Conservation (phyloP, 805 yeast genomes). For the Vanderwaltozyma verrucispora region DNA sequence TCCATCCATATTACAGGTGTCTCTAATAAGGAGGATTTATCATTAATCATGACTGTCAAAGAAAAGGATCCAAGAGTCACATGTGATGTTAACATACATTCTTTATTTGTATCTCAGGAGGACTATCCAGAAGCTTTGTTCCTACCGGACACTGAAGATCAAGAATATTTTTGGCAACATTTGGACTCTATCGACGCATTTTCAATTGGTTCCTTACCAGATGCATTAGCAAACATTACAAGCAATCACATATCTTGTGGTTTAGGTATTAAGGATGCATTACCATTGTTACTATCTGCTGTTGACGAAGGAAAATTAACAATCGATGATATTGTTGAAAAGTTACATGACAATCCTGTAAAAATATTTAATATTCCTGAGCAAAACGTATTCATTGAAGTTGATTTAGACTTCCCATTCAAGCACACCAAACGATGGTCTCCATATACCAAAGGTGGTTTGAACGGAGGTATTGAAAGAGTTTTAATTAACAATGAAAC, state of each 20-base stretch:
- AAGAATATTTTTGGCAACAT: constrained; percentile 70
- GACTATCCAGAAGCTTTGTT: constrained; percentile 59
- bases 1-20: constrained; percentile 85
- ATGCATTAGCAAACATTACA: constrained; percentile 54
- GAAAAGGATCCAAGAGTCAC: constrained; percentile 74
- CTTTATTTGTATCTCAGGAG: constrained; percentile 65
- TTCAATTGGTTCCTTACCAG: constrained; percentile 74
- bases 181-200: constrained; percentile 71
- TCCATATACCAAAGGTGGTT: constrained; percentile 42
- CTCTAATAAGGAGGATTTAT: constrained; percentile 68
- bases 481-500: constrained; percentile 72
- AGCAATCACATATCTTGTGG: constrained; percentile 58
- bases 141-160: constrained; percentile 76
- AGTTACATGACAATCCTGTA: constrained; percentile 74
- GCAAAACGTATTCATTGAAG: constrained; percentile 61
- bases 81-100: constrained; percentile 76
- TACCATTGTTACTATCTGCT: constrained; percentile 75
- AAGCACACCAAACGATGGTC: constrained; percentile 46
- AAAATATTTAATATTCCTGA: constrained; percentile 74
- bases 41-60: constrained; percentile 76
- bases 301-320: constrained; percentile 65
- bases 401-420: constrained; percentile 55
- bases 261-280: constrained; percentile 65
- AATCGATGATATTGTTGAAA: constrained; percentile 56
- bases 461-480: constrained; percentile 81